Conservation (phyloP, 2,329 filamentous ascomycete species). For the Cytospora chrysosperma region DNA sequence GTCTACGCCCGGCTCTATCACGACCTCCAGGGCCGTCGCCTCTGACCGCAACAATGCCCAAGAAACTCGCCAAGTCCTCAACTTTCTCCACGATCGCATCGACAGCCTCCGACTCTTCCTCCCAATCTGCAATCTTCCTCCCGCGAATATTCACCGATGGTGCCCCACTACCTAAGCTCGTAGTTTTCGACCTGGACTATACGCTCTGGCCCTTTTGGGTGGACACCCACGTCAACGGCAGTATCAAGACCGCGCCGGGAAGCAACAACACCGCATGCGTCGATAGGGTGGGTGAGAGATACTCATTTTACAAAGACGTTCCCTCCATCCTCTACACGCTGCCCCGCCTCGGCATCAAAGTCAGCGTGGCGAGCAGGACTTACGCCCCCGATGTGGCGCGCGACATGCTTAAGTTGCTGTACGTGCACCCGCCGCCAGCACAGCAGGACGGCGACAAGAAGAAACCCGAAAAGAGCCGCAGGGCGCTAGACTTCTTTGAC, state of each 20-base stretch:
- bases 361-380: conserved; percentile 81
- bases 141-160: conserved; percentile 49
- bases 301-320: conserved; percentile 69
- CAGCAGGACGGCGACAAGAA: conserved; percentile 26
- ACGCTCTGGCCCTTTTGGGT: conserved; percentile 99
- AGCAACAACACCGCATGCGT: conserved; percentile 41
- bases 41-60: conserved; percentile 16
- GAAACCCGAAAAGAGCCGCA: conserved; percentile 36
- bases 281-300: conserved; percentile 64
- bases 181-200: conserved; percentile 96
- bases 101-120: conserved; percentile 27
- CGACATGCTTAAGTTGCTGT: conserved; percentile 75
- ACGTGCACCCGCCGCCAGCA: conserved; percentile 45
- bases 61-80: conserved; percentile 25
- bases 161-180: conserved; percentile 73
- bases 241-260: conserved; percentile 55
- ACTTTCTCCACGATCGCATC: conserved; percentile 27
- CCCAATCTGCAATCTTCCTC: conserved; percentile 26
- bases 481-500: conserved; percentile 60
- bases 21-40: neutral
- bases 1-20: neutral
- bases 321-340: conserved; percentile 65
- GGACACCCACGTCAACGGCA: conserved; percentile 77
- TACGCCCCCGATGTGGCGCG: conserved; percentile 74
- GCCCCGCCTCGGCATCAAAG: conserved; percentile 42